Evolutionary conservation across 257 asterid species (phyloP).

Genomic region (Hygrophila difformis): DNA sequence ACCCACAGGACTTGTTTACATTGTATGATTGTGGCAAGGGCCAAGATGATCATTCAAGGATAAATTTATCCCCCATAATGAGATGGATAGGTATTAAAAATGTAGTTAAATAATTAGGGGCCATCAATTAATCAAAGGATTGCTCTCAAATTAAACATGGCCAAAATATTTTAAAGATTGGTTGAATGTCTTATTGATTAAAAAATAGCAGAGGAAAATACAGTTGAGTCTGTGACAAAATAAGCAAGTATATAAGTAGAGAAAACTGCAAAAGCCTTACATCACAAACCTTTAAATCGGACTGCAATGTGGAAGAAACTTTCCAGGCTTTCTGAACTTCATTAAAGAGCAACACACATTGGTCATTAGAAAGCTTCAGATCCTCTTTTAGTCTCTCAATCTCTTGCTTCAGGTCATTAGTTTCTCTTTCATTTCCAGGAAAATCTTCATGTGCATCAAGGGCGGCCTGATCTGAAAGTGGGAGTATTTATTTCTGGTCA

Average conservation of each 20-base stretch:
- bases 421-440: constrained; percentile 82
- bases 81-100: no score
- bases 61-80: no score
- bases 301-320: constrained; percentile 84
- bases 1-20: no score
- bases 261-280: constrained; percentile 11
- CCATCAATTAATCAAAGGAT: no score
- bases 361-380: constrained; percentile 75
- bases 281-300: constrained; percentile 80
- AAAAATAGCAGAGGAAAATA: no score
- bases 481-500: constrained; percentile 19
- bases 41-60: no score
- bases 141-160: no score
- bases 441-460: constrained; percentile 87
- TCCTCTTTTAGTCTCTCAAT: constrained; percentile 52
- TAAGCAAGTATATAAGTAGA: constrained; percentile 7
- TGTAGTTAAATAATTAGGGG: no score
- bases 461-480: constrained; percentile 79
- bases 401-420: constrained; percentile 62
- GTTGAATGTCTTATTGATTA: no score
- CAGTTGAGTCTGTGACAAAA: no score
- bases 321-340: constrained; percentile 99
- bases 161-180: no score
- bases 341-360: constrained; percentile 82
- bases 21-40: no score